Percentiles rank a stretch among this genome's conserved stretches.
phyloP scores from a whole-genome alignment of 2,329 filamentous ascomycete genomes.

The Venturia effusa region DNA sequence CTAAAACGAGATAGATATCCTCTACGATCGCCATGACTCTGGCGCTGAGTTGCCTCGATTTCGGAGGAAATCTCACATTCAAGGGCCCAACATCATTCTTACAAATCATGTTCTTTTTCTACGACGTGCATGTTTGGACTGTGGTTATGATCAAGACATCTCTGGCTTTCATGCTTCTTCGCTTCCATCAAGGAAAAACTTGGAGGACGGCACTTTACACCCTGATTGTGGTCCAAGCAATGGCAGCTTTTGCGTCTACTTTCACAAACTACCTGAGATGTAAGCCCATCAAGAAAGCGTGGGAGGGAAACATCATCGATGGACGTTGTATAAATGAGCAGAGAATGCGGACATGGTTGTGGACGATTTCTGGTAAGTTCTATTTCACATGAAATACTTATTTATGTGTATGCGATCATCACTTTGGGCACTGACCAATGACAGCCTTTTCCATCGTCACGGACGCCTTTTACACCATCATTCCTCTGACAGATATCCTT shows the following conservation, averaged over 20 bases:
- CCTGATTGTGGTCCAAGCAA: background rate
- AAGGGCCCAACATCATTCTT: background rate
- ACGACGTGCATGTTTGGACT: background rate
- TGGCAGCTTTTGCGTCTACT: background rate
- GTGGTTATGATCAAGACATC: conserved; percentile 1
- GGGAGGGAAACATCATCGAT: background rate
- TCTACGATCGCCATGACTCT: background rate
- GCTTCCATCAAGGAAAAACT: background rate
- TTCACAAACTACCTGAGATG: conserved; percentile 1
- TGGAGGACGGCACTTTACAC: background rate
- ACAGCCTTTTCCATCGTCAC: background rate
- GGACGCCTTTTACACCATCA: background rate
- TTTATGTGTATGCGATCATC: background rate
- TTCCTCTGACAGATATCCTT: background rate
- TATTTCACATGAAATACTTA: background rate
- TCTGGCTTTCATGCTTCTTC: background rate
- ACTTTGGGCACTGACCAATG: background rate
- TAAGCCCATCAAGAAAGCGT: background rate
- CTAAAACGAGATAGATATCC: background rate
- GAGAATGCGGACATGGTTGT: background rate
- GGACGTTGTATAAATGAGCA: background rate
- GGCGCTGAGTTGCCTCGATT: background rate
- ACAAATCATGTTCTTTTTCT: background rate
- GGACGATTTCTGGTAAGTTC: background rate
- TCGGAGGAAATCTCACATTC: background rate